A percentile compares a stretch with the other conserved stretches of the same genome.
phyloP scores from a whole-genome alignment of 805 yeast genomes.

The Ogataea siamensis region DNA sequence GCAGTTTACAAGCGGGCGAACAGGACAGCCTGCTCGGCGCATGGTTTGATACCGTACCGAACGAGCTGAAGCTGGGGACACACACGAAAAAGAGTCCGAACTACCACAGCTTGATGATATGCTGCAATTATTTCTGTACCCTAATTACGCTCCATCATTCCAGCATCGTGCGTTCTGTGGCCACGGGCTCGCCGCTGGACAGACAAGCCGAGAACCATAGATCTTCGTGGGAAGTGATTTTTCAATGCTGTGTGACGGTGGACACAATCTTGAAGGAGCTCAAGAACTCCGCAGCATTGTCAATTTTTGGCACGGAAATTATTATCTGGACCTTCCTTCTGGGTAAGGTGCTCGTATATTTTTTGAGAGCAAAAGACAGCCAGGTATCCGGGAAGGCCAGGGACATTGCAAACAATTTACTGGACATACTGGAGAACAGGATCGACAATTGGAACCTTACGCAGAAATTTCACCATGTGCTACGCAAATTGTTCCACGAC shows the following conservation, averaged over 20 bases:
- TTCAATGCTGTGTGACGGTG: slow-evolving; percentile 15
- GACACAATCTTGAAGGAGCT: slow-evolving; percentile 10
- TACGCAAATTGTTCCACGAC: slow-evolving; percentile 7
- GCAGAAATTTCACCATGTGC: slow-evolving; percentile 7
- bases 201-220: slow-evolving; percentile 2
- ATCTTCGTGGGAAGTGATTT: slow-evolving; percentile 25
- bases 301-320: slow-evolving; percentile 5
- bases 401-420: slow-evolving; percentile 3
- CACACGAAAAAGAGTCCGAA: slow-evolving; percentile 4
- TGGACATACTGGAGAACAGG: slow-evolving; percentile 2
- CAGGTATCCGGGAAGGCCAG: slow-evolving; percentile 4
- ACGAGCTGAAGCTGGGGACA: slow-evolving; percentile 5
- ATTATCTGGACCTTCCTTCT: slow-evolving; percentile 11
- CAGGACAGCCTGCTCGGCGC: slow-evolving; percentile 10
- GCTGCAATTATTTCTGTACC: slow-evolving; percentile 7
- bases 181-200: not conserved
- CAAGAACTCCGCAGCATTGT: slow-evolving; percentile 6
- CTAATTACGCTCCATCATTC: slow-evolving; percentile 11
- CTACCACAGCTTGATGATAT: slow-evolving; percentile 4
- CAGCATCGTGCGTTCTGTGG: slow-evolving; percentile 8
- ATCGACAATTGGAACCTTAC: slow-evolving; percentile 9
- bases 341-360: slow-evolving; percentile 16
- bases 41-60: slow-evolving; percentile 14
- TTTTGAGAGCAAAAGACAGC: slow-evolving; percentile 7
- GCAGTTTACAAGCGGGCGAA: slow-evolving; percentile 6